phyloP scores from a whole-genome alignment of 257 asterid species.

The Nicotiana paniculata region DNA sequence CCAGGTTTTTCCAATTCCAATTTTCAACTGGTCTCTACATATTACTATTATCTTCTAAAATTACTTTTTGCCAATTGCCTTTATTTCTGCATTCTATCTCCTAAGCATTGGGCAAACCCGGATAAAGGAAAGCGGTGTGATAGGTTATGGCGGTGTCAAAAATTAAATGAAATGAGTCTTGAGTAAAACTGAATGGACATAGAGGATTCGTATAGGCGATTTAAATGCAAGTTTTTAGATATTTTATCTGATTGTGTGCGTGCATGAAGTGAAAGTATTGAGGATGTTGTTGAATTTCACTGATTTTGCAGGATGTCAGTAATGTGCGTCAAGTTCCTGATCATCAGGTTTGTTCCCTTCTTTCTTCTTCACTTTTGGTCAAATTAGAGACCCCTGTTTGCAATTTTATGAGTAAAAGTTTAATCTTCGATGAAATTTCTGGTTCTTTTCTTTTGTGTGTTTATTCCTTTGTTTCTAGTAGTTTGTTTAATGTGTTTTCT shows the following conservation, averaged over 20 bases:
- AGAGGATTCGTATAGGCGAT: background rate
- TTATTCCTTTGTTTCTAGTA: background rate
- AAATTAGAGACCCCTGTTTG: background rate
- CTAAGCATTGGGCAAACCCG: no score
- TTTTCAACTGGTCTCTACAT: background rate
- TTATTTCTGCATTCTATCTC: background rate
- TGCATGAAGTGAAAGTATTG: background rate
- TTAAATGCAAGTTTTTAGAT: background rate
- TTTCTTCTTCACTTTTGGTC: background rate
- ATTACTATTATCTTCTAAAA: no score
- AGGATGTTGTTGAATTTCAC: background rate
- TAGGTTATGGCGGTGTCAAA: no score
- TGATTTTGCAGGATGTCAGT: slow-evolving; percentile 62
- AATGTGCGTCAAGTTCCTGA: slow-evolving; percentile 85
- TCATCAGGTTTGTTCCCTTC: slow-evolving; percentile 59
- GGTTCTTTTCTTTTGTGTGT: background rate
- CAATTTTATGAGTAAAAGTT: background rate
- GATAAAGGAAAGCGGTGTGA: no score
- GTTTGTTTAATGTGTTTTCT: no score
- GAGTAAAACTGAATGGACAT: background rate
- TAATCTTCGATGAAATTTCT: background rate
- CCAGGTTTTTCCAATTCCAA: slow-evolving; percentile 28
- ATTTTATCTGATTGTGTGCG: background rate
- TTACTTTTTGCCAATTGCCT: no score
- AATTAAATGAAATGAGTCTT: no score